These are phyloP conservation scores for Penicillium sp. DNA, from an alignment of 2,329 filamentous ascomycete species.

Conservation along the genomic window DNA sequence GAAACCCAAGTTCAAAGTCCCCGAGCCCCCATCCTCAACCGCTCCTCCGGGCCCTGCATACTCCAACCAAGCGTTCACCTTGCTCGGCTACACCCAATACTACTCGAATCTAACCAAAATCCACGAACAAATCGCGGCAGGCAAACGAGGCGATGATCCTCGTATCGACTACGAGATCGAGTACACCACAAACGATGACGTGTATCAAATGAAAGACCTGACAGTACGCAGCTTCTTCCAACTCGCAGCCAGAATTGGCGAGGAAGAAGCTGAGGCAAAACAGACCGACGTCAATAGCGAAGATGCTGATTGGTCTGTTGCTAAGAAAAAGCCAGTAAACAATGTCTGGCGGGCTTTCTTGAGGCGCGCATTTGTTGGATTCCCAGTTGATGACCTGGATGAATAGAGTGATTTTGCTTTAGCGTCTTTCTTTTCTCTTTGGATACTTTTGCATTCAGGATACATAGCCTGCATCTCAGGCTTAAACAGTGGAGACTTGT, in stretches of 20 bases:
- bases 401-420: constrained; percentile 17
- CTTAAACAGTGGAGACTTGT: background rate
- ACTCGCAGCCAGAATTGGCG: constrained; percentile 75
- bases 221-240: constrained; percentile 79
- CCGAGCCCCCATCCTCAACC: constrained; percentile 69
- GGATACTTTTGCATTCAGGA: constrained; percentile 1
- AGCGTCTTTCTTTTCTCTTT: constrained; percentile 11
- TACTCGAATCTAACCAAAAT: constrained; percentile 90
- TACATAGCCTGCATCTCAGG: constrained; percentile 1
- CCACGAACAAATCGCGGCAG: constrained; percentile 66
- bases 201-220: constrained; percentile 76
- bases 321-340: constrained; percentile 47
- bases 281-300: constrained; percentile 14
- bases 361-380: constrained; percentile 74
- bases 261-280: constrained; percentile 31
- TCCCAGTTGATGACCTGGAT: constrained; percentile 64
- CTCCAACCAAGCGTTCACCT: constrained; percentile 75
- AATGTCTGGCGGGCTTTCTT: constrained; percentile 78
- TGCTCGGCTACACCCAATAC: constrained; percentile 83
- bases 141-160: constrained; percentile 58
- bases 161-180: constrained; percentile 74
- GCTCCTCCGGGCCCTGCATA: constrained; percentile 85
- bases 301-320: constrained; percentile 26
- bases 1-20: constrained; percentile 64
- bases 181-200: constrained; percentile 77